A percentile compares a stretch with the other conserved stretches of the same genome.
Conservation (phyloP, 345 rosid species). For the Mangifera indica region DNA sequence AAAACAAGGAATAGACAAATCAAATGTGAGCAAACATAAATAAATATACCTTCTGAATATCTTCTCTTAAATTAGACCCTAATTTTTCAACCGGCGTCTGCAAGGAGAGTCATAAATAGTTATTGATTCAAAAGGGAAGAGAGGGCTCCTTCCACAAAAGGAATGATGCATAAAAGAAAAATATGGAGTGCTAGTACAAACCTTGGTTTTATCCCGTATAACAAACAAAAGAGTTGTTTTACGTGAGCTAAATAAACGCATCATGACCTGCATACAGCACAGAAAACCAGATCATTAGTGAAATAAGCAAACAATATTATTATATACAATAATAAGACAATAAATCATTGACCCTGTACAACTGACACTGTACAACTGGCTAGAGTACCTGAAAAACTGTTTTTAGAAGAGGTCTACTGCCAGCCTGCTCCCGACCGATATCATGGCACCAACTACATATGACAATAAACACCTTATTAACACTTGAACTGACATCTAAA, state of each 20-base stretch:
- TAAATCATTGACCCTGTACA: slow-evolving; percentile 4
- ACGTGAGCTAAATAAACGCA: slow-evolving; percentile 82
- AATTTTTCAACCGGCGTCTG: slow-evolving; percentile 76
- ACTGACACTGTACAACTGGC: not conserved
- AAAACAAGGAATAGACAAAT: not conserved
- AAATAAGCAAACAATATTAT: not conserved
- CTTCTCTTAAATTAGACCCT: slow-evolving; percentile 66
- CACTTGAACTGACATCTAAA: slow-evolving; percentile 6
- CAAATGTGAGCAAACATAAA: not conserved
- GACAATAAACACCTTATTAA: slow-evolving; percentile 22
- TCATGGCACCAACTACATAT: slow-evolving; percentile 83
- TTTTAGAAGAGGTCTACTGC: slow-evolving; percentile 84
- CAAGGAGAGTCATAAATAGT: slow-evolving; percentile 9
- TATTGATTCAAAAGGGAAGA: slow-evolving; percentile 10
- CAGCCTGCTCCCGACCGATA: slow-evolving; percentile 91
- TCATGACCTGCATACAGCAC: slow-evolving; percentile 63
- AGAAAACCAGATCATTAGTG: slow-evolving; percentile 6
- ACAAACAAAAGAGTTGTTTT: slow-evolving; percentile 87
- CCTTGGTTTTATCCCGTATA: slow-evolving; percentile 89
- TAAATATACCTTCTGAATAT: slow-evolving; percentile 64
- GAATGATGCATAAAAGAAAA: not conserved
- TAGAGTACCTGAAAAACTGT: slow-evolving; percentile 77
- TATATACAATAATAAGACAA: slow-evolving; percentile 11
- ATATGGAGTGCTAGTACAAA: slow-evolving; percentile 20
- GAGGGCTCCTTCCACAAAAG: slow-evolving; percentile 8